Evolutionary conservation across 306 rosid species (phyloP).

Genomic region (Quercus engelmannii): DNA sequence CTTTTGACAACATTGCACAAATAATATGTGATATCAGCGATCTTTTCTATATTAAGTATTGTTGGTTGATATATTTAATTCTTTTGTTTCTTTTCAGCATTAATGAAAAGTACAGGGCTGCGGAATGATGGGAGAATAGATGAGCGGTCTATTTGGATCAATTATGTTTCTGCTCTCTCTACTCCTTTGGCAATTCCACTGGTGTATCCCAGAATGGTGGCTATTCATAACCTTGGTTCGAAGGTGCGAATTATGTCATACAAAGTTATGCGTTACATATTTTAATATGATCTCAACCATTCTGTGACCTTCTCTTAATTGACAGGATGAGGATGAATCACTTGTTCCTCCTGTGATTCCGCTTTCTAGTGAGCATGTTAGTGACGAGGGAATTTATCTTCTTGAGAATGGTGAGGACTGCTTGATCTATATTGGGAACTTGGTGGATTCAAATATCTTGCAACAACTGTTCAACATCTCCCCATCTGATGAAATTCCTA

Average conservation of each 20-base stretch:
- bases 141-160: constrained; percentile 91
- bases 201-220: constrained; percentile 93
- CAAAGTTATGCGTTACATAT: background rate
- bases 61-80: constrained; percentile 21
- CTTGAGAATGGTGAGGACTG: constrained; percentile 94
- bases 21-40: background rate
- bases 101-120: constrained; percentile 79
- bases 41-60: background rate
- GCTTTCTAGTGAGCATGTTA: constrained; percentile 85
- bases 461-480: constrained; percentile 67
- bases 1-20: too few relatives aligned
- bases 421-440: constrained; percentile 72
- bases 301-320: constrained; percentile 11
- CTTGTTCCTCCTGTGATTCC: constrained; percentile 76
- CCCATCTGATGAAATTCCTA: constrained; percentile 68
- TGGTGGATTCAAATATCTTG: constrained; percentile 54
- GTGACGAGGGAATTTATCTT: constrained; percentile 83
- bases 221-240: constrained; percentile 72
- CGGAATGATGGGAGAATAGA: constrained; percentile 83
- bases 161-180: constrained; percentile 75
- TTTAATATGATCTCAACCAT: constrained; percentile 15
- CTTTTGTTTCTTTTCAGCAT: constrained; percentile 58
- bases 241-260: constrained; percentile 38
- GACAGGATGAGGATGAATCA: constrained; percentile 68
- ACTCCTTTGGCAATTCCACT: constrained; percentile 84